A percentile compares a stretch with the other conserved stretches of the same genome.
Evolutionary conservation across 805 yeast species (phyloP).

Genomic region (Cyberlindnera xylosilytica): DNA sequence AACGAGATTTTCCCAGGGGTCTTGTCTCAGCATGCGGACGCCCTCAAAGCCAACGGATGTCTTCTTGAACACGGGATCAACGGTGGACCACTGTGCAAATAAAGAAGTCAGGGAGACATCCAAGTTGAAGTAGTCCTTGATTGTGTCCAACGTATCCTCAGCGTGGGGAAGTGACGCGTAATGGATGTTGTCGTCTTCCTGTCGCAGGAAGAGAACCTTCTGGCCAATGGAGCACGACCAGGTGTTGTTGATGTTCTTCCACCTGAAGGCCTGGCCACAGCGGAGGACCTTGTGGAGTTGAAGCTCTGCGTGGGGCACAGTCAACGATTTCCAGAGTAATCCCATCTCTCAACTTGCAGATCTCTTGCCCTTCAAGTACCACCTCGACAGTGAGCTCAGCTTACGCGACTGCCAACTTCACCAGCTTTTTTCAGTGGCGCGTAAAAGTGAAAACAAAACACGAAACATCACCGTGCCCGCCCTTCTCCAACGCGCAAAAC

Average conservation of each 20-base stretch:
- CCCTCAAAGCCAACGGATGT: conserved; percentile 50
- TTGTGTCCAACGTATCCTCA: conserved; percentile 38
- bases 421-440: no score
- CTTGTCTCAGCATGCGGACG: conserved; percentile 82
- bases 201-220: conserved; percentile 62
- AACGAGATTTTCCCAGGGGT: conserved; percentile 93
- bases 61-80: conserved; percentile 48
- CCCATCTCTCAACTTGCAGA: not conserved
- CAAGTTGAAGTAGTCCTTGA: conserved; percentile 71
- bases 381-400: no score
- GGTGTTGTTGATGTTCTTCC: conserved; percentile 60
- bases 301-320: conserved; percentile 41
- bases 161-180: conserved; percentile 43
- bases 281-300: conserved; percentile 63
- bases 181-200: conserved; percentile 48
- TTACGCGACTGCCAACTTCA: no score
- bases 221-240: conserved; percentile 67
- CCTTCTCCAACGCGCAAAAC: no score
- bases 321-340: conserved; percentile 21
- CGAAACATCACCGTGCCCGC: no score
- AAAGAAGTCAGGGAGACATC: conserved; percentile 50
- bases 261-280: conserved; percentile 83
- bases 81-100: conserved; percentile 57
- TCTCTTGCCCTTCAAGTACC: no score
- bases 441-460: no score